These are phyloP conservation scores for Xylariaceae sp. DNA, from an alignment of 2,329 filamentous ascomycete genomes.

Conservation along the genomic window DNA sequence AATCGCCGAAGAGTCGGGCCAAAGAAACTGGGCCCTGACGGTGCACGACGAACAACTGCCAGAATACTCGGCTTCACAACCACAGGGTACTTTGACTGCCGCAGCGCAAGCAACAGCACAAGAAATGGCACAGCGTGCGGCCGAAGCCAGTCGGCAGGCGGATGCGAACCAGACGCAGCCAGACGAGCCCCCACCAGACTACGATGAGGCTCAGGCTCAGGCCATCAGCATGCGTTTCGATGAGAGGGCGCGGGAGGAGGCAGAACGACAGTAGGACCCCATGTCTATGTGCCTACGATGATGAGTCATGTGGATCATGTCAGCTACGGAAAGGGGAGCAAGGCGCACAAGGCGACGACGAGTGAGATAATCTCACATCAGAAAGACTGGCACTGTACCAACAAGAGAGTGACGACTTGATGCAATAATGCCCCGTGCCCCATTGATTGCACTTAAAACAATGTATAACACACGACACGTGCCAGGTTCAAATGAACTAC, in stretches of 20 bases:
- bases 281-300: too few species aligned
- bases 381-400: slow-evolving; percentile 6
- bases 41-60: slow-evolving; percentile 85
- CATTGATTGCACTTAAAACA: too few species aligned
- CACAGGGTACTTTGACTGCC: slow-evolving; percentile 23
- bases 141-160: slow-evolving; percentile 24
- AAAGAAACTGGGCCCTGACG: slow-evolving; percentile 45
- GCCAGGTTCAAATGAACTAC: too few species aligned
- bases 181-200: slow-evolving; percentile 81
- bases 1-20: slow-evolving; percentile 66
- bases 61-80: slow-evolving; percentile 69
- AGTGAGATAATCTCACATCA: slow-evolving; percentile 13
- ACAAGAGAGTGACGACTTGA: too few species aligned
- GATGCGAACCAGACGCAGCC: slow-evolving; percentile 43
- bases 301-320: too few species aligned
- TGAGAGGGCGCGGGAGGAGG: slow-evolving; percentile 70
- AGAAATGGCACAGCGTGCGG: slow-evolving; percentile 25
- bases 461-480: too few species aligned
- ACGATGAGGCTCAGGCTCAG: slow-evolving; percentile 85
- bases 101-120: slow-evolving; percentile 18
- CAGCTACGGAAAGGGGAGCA: too few species aligned
- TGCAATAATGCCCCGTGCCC: too few species aligned
- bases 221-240: slow-evolving; percentile 59
- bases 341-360: too few species aligned
- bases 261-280: slow-evolving; percentile 53